Conservation (phyloP, 225 moss, liverwort and hornwort species). For the Neckera pumila region DNA sequence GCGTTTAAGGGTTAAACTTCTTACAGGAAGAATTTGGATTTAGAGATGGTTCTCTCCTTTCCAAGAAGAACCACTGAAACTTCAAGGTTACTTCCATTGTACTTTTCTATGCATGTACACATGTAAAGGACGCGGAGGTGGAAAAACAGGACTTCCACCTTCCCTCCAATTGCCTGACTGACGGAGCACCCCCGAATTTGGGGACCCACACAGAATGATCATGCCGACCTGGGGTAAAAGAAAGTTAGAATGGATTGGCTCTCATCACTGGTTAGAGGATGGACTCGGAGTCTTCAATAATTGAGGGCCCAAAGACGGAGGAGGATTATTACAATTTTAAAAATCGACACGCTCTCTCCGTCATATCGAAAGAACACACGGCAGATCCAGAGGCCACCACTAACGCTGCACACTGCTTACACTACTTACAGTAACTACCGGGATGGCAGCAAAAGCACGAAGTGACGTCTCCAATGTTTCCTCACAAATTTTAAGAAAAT, state of each 20-base stretch:
- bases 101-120: not conserved
- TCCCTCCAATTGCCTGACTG: too few species aligned
- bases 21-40: too few species aligned
- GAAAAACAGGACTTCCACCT: not conserved
- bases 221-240: not conserved
- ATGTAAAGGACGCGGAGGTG: not conserved
- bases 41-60: not conserved
- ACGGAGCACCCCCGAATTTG: not conserved
- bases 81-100: not conserved
- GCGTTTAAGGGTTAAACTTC: too few species aligned
- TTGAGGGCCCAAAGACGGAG: not conserved
- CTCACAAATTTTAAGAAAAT: too few species aligned
- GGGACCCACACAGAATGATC: not conserved
- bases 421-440: not conserved
- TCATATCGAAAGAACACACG: not conserved
- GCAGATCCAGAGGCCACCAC: not conserved
- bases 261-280: not conserved
- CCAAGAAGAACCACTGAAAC: not conserved
- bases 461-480: not conserved
- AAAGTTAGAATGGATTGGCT: not conserved
- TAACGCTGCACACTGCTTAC: not conserved
- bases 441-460: not conserved
- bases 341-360: not conserved
- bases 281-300: not conserved
- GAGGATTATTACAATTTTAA: not conserved